phyloP scores from a whole-genome alignment of 441 rosid species.

The Arabidopsis hybrid region DNA sequence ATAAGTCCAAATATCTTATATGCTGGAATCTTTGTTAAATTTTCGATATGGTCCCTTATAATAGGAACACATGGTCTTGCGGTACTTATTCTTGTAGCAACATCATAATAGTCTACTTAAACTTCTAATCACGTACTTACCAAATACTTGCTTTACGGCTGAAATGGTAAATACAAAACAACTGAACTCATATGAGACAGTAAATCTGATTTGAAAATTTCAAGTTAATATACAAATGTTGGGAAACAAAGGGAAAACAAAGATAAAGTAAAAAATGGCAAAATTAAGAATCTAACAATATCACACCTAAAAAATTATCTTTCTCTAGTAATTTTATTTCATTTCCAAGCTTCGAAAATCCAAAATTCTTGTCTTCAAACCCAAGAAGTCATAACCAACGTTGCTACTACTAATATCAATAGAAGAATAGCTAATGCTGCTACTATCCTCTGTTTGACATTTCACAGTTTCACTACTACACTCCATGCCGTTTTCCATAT shows the following conservation, averaged over 20 bases:
- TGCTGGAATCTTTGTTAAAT: too few relatives aligned
- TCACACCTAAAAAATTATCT: constrained; percentile 5
- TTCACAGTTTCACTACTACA: constrained; percentile 51
- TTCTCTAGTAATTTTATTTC: constrained; percentile 48
- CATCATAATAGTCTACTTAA: too few relatives aligned
- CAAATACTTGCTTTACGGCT: background rate
- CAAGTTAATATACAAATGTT: constrained; percentile 19
- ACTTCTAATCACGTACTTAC: background rate
- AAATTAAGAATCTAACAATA: constrained; percentile 18
- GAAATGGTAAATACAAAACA: background rate
- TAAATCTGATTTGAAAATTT: constrained; percentile 2
- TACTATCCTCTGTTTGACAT: constrained; percentile 40
- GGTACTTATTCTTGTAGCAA: background rate
- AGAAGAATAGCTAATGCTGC: constrained; percentile 43
- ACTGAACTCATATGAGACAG: background rate
- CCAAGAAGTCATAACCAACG: constrained; percentile 73
- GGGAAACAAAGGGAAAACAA: background rate
- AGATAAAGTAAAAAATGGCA: background rate
- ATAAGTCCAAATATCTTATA: too few relatives aligned
- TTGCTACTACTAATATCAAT: constrained; percentile 37
- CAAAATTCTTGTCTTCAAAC: constrained; percentile 62
- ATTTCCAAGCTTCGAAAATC: constrained; percentile 73
- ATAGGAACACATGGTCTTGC: background rate
- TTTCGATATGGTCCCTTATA: too few relatives aligned
- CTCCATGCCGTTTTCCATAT: constrained; percentile 48